Percentiles rank a stretch among this genome's conserved stretches.
Evolutionary conservation across 306 rosid species (phyloP).

Genomic region (Citrullus colocynthis): DNA sequence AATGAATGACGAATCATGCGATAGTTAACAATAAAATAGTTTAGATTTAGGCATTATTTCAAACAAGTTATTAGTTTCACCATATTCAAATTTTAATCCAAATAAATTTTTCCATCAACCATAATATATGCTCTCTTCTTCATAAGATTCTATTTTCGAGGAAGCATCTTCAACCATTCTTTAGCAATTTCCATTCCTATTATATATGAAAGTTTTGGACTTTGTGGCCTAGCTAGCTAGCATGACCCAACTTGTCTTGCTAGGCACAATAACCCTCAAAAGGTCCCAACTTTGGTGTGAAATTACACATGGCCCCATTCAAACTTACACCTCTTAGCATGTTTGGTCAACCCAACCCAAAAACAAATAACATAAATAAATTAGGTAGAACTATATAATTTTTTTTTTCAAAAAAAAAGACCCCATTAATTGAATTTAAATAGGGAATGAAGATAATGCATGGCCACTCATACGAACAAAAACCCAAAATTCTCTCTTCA

Average conservation of each 20-base stretch:
- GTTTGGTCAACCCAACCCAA: background rate
- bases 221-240: background rate
- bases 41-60: no score
- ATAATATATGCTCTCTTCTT: background rate
- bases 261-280: background rate
- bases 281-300: background rate
- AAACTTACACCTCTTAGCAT: background rate
- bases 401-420: no score
- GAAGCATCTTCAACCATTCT: background rate
- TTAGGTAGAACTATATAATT: no score
- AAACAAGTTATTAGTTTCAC: no score
- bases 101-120: background rate
- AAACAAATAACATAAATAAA: background rate
- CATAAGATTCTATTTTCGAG: background rate
- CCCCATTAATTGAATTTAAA: background rate
- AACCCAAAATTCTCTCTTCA: background rate
- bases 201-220: background rate
- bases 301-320: conserved; percentile 2
- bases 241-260: background rate
- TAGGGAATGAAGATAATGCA: background rate
- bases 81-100: background rate
- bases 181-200: background rate
- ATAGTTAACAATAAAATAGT: no score
- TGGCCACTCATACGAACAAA: background rate
- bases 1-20: no score